Base-by-base conservation (phyloP, 1,284 basidiomycete species). In the Cryptococcus sp. region DNA sequence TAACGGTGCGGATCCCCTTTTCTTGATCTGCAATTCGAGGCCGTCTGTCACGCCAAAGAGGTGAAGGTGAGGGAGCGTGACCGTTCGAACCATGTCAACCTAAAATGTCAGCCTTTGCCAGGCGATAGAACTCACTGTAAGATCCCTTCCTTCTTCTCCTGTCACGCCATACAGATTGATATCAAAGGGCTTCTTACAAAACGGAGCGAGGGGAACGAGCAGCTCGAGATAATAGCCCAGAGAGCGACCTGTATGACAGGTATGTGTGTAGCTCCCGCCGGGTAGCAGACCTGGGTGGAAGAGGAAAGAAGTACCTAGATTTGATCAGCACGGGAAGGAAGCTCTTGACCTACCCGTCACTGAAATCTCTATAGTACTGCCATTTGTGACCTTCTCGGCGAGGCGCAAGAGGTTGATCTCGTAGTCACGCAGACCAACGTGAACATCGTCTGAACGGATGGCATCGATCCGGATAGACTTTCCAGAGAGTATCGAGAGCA, bases 201-300 rank as follows among this genome's bases (percentile, higher is more conserved):
- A 99, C 0, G 94, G 93, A 1, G 91, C 94, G 1, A 99, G 82
- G 80, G 92, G 89, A 11, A 96, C 82, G 4, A 98, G 75, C 31
- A 93, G 89, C 72, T 99, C 95, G 31, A 99, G 81, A 75, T 91
- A 99, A 80, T 98, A 99, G 10, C 96, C 95, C 42, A 99, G 83
- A 19, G 90, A 88, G 31, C 93, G 84, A 11, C 90, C 89, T 10
- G 88, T 78, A 20, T 93, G 90, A 71, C 94, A 97, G 27, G 94
- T 90, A 74, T 99, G 95, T 4, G 83, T 84, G 57, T 93, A 80
- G 11, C 80, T 77, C 2, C 96, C 96, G 15, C 96, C 95, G 25
- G 86, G 84, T 51, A 99, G 88, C 42, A 97, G 83, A 2, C 96
- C 96, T 17, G 96, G 96, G 72, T 92, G 93, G 53, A 98, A 81